These are phyloP conservation scores for Chalciporus sp. DNA, from an alignment of 1,284 basidiomycete genomes.

Conservation along the genomic window DNA sequence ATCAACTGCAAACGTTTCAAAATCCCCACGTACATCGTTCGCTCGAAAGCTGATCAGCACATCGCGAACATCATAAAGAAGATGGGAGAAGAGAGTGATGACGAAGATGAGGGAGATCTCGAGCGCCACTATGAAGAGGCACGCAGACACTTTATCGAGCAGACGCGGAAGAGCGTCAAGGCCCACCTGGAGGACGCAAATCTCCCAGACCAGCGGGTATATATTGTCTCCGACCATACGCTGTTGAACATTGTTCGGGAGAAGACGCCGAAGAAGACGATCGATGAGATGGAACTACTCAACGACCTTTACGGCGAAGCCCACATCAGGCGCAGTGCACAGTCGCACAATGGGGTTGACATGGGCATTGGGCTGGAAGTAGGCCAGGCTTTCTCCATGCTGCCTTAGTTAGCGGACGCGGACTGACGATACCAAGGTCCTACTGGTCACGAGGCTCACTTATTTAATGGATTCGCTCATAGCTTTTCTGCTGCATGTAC, in stretches of 20 bases:
- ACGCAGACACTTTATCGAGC: constrained; percentile 14
- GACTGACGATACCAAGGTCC: too few species aligned
- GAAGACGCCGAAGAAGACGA: constrained; percentile 12
- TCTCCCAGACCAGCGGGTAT: constrained; percentile 22
- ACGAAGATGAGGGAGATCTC: constrained; percentile 6
- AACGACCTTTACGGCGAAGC: constrained; percentile 15
- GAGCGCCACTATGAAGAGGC: constrained; percentile 3
- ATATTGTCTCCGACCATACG: constrained; percentile 21
- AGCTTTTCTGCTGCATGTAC: too few species aligned
- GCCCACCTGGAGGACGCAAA: constrained; percentile 22
- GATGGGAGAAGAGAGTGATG: constrained; percentile 22
- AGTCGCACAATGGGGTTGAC: background rate
- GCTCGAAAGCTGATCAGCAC: constrained; percentile 18
- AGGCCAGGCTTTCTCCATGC: too few species aligned
- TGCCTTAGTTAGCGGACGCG: too few species aligned
- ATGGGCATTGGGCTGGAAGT: background rate
- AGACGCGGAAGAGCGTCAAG: constrained; percentile 22
- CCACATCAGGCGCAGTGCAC: constrained; percentile 5
- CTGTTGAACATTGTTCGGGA: constrained; percentile 11
- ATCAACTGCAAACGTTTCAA: constrained; percentile 15
- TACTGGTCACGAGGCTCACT: too few species aligned
- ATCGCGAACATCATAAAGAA: constrained; percentile 19
- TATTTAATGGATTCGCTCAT: too few species aligned
- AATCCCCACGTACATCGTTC: constrained; percentile 21
- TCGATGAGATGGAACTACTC: constrained; percentile 25